Conservation (phyloP, 2,329 filamentous ascomycete species). For the Aaosphaeria arxii region DNA sequence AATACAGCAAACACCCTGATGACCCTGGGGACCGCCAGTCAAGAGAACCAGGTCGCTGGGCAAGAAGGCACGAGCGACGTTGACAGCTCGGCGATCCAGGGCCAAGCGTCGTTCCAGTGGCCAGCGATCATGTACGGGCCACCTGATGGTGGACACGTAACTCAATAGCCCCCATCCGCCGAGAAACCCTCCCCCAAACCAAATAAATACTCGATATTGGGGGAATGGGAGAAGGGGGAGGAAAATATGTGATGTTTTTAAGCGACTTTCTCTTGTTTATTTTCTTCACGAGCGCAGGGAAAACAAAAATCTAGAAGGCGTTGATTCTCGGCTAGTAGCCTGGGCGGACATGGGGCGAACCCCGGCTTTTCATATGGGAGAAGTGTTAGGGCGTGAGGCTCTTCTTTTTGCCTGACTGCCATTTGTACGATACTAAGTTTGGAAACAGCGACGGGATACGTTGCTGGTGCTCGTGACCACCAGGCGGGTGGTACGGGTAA, state of each 20-base stretch:
- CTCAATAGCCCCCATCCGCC: conserved; percentile 4
- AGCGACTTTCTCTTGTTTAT: background rate
- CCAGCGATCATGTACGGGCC: conserved; percentile 26
- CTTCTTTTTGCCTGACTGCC: background rate
- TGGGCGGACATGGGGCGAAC: background rate
- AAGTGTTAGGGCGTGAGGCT: background rate
- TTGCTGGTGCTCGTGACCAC: background rate
- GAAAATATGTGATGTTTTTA: too few relatives aligned
- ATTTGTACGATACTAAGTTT: conserved; percentile 16
- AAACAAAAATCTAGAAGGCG: background rate
- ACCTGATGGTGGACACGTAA: conserved; percentile 12
- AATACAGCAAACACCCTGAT: conserved; percentile 39
- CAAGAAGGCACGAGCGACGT: conserved; percentile 16
- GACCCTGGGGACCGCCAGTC: conserved; percentile 32
- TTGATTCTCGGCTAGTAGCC: background rate
- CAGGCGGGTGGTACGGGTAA: too few relatives aligned
- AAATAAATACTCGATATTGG: too few relatives aligned
- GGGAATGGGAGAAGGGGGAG: too few relatives aligned
- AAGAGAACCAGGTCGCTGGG: conserved; percentile 13
- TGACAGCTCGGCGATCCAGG: conserved; percentile 20
- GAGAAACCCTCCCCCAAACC: background rate
- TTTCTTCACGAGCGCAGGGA: background rate
- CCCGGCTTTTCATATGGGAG: background rate
- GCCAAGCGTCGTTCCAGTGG: conserved; percentile 22
- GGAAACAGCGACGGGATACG: background rate